These are phyloP conservation scores for Ceratocystis albifundus DNA, from an alignment of 2,329 filamentous ascomycete genomes.

Conservation along the genomic window DNA sequence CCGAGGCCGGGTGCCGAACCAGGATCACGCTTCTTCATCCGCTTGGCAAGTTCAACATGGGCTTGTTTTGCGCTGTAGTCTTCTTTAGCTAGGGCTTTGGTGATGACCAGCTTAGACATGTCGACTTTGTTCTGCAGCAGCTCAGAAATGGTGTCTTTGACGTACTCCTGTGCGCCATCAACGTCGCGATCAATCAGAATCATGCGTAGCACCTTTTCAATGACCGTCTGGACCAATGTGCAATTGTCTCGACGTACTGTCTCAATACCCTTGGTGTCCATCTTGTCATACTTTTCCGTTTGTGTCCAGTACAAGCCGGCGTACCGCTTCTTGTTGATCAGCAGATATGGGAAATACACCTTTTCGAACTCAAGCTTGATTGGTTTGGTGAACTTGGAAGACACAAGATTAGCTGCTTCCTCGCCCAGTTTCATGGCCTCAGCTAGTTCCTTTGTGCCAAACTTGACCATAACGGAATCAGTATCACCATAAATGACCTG, in stretches of 20 bases:
- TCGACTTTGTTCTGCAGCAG: constrained; percentile 95
- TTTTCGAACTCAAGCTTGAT: constrained; percentile 99
- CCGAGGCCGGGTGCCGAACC: constrained; percentile 86
- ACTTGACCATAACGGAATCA: constrained; percentile 99
- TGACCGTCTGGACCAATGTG: constrained; percentile 86
- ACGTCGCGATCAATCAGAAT: constrained; percentile 89
- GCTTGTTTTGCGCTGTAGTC: constrained; percentile 81
- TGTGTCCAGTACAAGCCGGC: constrained; percentile 97
- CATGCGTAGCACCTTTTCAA: constrained; percentile 92
- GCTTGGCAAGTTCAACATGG: constrained; percentile 85
- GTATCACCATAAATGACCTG: constrained; percentile 98
- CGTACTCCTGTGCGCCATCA: constrained; percentile 87
- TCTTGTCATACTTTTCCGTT: constrained; percentile 91
- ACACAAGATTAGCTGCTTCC: constrained; percentile 80
- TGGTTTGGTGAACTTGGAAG: constrained; percentile 83
- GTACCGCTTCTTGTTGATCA: constrained; percentile 99
- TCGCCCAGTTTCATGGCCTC: constrained; percentile 93
- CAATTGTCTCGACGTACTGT: constrained; percentile 97
- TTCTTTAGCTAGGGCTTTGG: constrained; percentile 84
- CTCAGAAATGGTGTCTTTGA: constrained; percentile 91
- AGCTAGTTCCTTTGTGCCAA: constrained; percentile 74
- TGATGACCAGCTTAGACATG: constrained; percentile 98
- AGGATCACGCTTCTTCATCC: constrained; percentile 94
- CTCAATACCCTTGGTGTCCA: constrained; percentile 99
- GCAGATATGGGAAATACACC: constrained; percentile 91